Evolutionary conservation across 495 filamentous ascomycete genomes (phyloP).

Genomic region (Cairneyella variabilis): DNA sequence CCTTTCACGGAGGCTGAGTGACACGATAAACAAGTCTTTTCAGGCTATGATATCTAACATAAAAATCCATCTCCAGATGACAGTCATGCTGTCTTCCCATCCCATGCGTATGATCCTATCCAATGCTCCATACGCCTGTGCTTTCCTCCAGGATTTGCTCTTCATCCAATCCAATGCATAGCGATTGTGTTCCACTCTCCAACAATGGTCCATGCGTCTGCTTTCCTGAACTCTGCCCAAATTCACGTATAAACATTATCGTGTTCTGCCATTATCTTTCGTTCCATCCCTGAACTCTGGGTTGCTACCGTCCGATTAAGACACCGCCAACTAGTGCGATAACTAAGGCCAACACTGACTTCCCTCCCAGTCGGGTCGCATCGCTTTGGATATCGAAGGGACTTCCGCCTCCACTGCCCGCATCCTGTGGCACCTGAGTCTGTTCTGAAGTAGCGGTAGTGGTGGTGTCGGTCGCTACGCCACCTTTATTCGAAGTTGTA

Average conservation of each 20-base stretch:
- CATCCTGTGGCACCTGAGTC: neutral
- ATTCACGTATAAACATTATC: constrained; percentile 15
- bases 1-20: too few relatives aligned
- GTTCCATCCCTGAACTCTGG: neutral
- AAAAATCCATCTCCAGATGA: too few relatives aligned
- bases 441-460: neutral
- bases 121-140: too few relatives aligned
- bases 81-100: too few relatives aligned
- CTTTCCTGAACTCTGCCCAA: too few relatives aligned
- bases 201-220: too few relatives aligned
- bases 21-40: too few relatives aligned
- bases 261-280: constrained; percentile 1
- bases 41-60: too few relatives aligned
- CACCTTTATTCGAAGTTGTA: neutral
- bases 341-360: constrained; percentile 8
- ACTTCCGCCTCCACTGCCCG: constrained; percentile 9
- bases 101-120: too few relatives aligned
- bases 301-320: constrained; percentile 11
- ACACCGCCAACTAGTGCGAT: constrained; percentile 6
- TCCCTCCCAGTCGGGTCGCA: neutral
- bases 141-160: too few relatives aligned
- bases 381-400: constrained; percentile 14
- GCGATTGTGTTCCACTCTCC: too few relatives aligned
- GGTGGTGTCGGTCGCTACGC: neutral
- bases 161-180: too few relatives aligned